Evolutionary conservation across 208 protist genomes (phyloP), one percentile per base, ranked within the genome.

Genomic region (Leishmania braziliensis): DNA sequence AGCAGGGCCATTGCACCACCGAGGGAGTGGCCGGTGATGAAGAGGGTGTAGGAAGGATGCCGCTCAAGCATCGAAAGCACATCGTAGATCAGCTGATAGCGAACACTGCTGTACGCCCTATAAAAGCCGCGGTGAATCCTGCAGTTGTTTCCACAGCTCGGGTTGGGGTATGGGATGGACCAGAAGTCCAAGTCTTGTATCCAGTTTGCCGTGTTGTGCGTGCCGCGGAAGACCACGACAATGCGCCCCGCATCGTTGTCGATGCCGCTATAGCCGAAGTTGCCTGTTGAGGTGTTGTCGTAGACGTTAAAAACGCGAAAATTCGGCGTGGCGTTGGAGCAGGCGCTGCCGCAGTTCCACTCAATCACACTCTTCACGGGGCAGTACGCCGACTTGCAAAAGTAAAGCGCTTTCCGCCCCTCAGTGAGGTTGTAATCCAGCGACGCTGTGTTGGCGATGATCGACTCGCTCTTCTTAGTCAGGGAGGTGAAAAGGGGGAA

Each of bases 1-100:
- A 95, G 77, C 20, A 86, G 14, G 5, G 93, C 92, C 8, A 95
- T 77, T 9, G 93, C 93, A n/a, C 84, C 93, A 62, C 93, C 93
- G 29, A 97, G 84, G 9, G 89, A 93, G 89, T 97, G 93, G 3
- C 93, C 93, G 2, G 92, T 94, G 75, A 96, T 43, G 77, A 95
- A 80, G 23, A 94, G n/a, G 5, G 56, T 69, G 72, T 86, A 87
- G 65, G 10, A 51, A 10, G 85, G 90, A 81, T 93, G 81, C 26
- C 33, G 33, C 8, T 0, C 56, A 6, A 79, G 82, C 65, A 95
- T 85, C 50, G 51, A 10, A 56, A 82, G 65, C 23, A 93, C 65
- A 51, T 91, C 88, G 1, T 50, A 16, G 54, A 85, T 56, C 33
- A 96, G 50, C 29, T 85, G 50, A 4, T 20, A 4, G n/a, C 62